Evolutionary conservation across 1,284 basidiomycete genomes (phyloP).

Genomic region (Melampsora americana): DNA sequence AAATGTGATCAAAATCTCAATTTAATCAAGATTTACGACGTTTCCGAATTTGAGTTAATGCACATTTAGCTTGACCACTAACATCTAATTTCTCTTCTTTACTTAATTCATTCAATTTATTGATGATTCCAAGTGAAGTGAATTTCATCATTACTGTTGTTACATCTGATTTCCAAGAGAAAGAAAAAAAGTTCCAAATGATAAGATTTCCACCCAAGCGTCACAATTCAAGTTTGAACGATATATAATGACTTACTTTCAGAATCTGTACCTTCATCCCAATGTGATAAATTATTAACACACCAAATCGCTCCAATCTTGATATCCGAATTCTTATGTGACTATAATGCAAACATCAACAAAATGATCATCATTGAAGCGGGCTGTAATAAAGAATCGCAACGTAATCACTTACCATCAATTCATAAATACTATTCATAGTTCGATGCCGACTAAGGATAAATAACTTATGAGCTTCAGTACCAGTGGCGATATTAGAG

Average conservation of each 20-base stretch:
- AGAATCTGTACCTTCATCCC: slow-evolving; percentile 33
- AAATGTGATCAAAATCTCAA: no score
- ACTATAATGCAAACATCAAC: not conserved
- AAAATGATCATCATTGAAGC: not conserved
- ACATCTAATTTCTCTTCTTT: slow-evolving; percentile 14
- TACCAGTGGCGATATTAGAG: slow-evolving; percentile 36
- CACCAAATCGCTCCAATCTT: slow-evolving; percentile 39
- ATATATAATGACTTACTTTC: slow-evolving; percentile 16
- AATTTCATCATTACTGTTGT: slow-evolving; percentile 8
- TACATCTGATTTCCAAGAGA: slow-evolving; percentile 2
- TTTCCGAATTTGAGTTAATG: slow-evolving; percentile 26
- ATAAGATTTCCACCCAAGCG: not conserved
- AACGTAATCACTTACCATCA: slow-evolving; percentile 18
- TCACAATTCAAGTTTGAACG: no score
- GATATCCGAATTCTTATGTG: slow-evolving; percentile 35
- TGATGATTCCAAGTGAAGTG: slow-evolving; percentile 7
- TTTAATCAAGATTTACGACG: not conserved
- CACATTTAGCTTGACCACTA: slow-evolving; percentile 28
- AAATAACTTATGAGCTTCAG: slow-evolving; percentile 26
- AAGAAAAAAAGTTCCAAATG: not conserved
- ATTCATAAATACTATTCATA: slow-evolving; percentile 30
- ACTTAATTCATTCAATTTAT: slow-evolving; percentile 15
- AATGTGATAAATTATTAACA: slow-evolving; percentile 39
- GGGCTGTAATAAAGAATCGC: no score
- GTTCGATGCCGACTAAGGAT: slow-evolving; percentile 22